Evolutionary conservation across 345 rosid genomes (phyloP), one percentile per base, ranked within the genome.

Genomic region (Ceriops zippeliana): DNA sequence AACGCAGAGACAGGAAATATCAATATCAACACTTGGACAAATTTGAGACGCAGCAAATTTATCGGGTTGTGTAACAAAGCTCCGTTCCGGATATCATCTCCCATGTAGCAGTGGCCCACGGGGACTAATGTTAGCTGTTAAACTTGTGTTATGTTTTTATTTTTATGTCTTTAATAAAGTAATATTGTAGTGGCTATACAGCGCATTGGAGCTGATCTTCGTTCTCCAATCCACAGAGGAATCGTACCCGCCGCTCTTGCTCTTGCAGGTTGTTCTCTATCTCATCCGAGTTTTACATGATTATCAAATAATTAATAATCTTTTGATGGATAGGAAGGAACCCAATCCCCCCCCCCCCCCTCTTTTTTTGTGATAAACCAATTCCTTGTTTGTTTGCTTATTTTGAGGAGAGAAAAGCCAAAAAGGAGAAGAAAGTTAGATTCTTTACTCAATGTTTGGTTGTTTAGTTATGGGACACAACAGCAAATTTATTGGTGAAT

Each of bases 221-320:
- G 24, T n/a, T 16, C 30, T 56, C 17, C 19, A 16, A 13, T 42
- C 16, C 4, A 42, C 47, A 2, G 6, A 11, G 47, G 47, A 42
- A 11, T 32, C 65, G 24, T 76, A 62, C 30, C 74, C 65, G 65
- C 7, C 65, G 49, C 70, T 54, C 38, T 62, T 13, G 35, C 58
- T 5, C 51, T 27, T 19, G 5, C 62, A 26, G 51, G 61, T 60
- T 49, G 17, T 64, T 31, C 65, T 61, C 61, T 65, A 7, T 52
- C 63, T 61, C 28, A 13, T 42, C 17, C 16, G 19, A 19, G 7
- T 21, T n/a, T 46, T 17, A 28, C 26, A 2, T 21, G 15, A 6
- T 28, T 57, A 34, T 8, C 19, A 22, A n/a, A 32, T 54, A 56
- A 16, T 59, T 22, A 32, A 34, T 69, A 15, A 24, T 31, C 52